Evolutionary conservation across 306 rosid genomes (phyloP).

Genomic region (Senna siamea): DNA sequence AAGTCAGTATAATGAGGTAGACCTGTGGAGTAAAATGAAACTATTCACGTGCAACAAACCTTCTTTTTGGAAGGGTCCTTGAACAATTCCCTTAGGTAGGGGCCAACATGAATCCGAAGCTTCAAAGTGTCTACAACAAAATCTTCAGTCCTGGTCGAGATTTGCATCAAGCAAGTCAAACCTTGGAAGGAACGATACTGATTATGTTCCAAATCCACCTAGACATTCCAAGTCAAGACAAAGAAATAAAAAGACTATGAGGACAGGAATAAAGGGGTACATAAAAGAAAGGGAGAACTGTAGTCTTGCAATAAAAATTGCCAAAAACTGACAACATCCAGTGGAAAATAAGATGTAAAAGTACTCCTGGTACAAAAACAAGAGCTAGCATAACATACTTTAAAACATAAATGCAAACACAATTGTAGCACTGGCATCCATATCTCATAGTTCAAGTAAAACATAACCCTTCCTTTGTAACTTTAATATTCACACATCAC

Average conservation of each 20-base stretch:
- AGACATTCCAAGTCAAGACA: slow-evolving; percentile 38
- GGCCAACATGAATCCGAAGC: slow-evolving; percentile 81
- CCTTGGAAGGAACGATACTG: slow-evolving; percentile 99
- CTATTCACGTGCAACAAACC: slow-evolving; percentile 49
- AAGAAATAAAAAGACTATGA: slow-evolving; percentile 30
- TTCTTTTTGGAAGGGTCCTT: slow-evolving; percentile 93
- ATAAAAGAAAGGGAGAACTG: neutral
- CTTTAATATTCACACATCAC: slow-evolving; percentile 5
- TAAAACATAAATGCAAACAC: slow-evolving; percentile 6
- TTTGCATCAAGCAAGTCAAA: slow-evolving; percentile 97
- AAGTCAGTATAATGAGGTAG: slow-evolving; percentile 31
- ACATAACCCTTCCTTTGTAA: slow-evolving; percentile 17
- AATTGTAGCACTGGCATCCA: too few species aligned
- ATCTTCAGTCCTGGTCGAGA: slow-evolving; percentile 96
- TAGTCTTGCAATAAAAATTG: slow-evolving; percentile 12
- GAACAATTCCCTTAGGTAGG: slow-evolving; percentile 85
- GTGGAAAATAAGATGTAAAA: neutral
- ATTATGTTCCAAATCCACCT: slow-evolving; percentile 99
- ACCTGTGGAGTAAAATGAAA: slow-evolving; percentile 14
- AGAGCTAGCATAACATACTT: slow-evolving; percentile 12
- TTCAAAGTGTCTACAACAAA: slow-evolving; percentile 88
- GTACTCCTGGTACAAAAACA: slow-evolving; percentile 25
- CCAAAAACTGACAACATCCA: slow-evolving; percentile 16
- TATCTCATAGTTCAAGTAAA: neutral
- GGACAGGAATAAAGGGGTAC: slow-evolving; percentile 9